A percentile compares a stretch with the other conserved stretches of the same genome.
Conservation (phyloP, 306 rosid genomes). For the Bauhinia variegata region DNA sequence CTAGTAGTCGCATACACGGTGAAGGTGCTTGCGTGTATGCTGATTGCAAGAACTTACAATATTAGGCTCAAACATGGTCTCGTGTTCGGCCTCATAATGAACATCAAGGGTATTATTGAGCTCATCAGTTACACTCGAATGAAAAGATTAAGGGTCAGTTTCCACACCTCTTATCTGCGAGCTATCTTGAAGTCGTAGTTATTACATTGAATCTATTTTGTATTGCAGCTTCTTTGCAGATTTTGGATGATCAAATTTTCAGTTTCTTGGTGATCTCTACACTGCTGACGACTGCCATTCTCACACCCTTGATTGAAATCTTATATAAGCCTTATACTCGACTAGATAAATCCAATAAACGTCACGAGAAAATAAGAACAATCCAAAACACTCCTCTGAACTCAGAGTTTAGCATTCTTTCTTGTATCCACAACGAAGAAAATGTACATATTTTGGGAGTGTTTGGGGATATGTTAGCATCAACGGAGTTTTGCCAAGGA, state of each 20-base stretch:
- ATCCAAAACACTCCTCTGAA: slow-evolving; percentile 6
- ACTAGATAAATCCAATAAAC: not conserved
- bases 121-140: not conserved
- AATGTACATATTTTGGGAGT: too few species aligned
- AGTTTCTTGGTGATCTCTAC: slow-evolving; percentile 28
- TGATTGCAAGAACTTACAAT: slow-evolving; percentile 27
- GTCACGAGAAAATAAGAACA: not conserved
- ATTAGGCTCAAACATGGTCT: slow-evolving; percentile 13
- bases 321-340: not conserved
- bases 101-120: slow-evolving; percentile 37
- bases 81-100: slow-evolving; percentile 35
- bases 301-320: slow-evolving; percentile 6
- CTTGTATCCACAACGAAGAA: slow-evolving; percentile 40
- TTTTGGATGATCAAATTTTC: slow-evolving; percentile 10
- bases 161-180: not conserved
- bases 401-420: slow-evolving; percentile 19
- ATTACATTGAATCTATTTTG: too few species aligned
- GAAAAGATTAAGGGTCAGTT: not conserved
- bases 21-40: slow-evolving; percentile 16
- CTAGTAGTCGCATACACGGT: slow-evolving; percentile 20
- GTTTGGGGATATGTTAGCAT: too few species aligned
- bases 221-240: slow-evolving; percentile 10
- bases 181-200: too few species aligned
- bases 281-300: slow-evolving; percentile 22
- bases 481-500: too few species aligned